Percentiles rank a stretch among this genome's conserved stretches.
These are phyloP conservation scores for Brassica cretica DNA, from an alignment of 345 rosid genomes.

Conservation along the genomic window DNA sequence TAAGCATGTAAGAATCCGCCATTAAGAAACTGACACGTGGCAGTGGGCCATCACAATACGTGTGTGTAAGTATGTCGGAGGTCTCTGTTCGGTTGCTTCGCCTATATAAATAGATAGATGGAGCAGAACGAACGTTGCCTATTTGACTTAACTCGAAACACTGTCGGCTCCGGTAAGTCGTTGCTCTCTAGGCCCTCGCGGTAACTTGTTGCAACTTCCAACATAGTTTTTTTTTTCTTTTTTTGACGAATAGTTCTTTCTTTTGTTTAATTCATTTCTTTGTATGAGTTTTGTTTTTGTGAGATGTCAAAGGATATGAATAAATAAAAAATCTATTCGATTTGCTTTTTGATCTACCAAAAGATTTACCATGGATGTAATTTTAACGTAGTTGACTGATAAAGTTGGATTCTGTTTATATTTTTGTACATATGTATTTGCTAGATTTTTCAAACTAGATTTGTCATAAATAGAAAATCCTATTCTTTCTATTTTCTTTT, in stretches of 20 bases:
- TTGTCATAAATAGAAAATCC: not conserved
- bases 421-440: not conserved
- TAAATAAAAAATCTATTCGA: not conserved
- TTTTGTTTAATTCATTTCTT: not conserved
- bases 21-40: not conserved
- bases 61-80: not conserved
- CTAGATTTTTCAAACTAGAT: not conserved
- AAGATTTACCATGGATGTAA: not conserved
- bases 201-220: not conserved
- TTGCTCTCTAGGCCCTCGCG: not conserved
- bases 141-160: slow-evolving; percentile 7
- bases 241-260: not conserved
- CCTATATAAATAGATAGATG: not conserved
- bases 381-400: not conserved
- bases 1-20: not conserved
- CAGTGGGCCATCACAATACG: slow-evolving; percentile 1
- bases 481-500: slow-evolving; percentile 2
- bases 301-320: not conserved
- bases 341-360: not conserved
- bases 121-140: not conserved
- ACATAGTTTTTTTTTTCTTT: too few relatives aligned
- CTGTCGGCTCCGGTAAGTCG: not conserved
- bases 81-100: not conserved
- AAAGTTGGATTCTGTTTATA: not conserved
- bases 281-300: not conserved